Percentiles rank a stretch among this genome's conserved stretches.
Evolutionary conservation across 176 grass and related monocot genomes (phyloP).

Genomic region (Bromus sterilis): DNA sequence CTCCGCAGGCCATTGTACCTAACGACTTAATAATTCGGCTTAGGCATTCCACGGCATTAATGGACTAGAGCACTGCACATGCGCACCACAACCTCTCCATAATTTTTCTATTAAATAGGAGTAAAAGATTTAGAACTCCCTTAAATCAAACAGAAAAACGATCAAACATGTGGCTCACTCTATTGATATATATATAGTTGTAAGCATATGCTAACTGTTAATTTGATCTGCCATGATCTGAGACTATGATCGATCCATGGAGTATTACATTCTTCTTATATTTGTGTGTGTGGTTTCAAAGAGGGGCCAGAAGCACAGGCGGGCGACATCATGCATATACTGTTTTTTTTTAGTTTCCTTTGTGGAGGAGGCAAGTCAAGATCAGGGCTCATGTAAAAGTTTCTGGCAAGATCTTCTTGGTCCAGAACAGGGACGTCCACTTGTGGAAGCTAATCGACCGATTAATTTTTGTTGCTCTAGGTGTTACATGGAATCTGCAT

Average conservation of each 20-base stretch:
- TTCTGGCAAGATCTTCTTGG: constrained; percentile 27
- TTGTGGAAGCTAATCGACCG: neutral
- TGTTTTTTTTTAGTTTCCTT: constrained; percentile 22
- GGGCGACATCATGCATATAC: too few relatives aligned
- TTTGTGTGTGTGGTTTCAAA: too few relatives aligned
- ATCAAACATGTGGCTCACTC: constrained; percentile 18
- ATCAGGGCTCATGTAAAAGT: constrained; percentile 27
- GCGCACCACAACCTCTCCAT: constrained; percentile 12
- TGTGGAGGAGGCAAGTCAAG: constrained; percentile 45
- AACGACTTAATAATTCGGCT: constrained; percentile 42
- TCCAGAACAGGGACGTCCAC: constrained; percentile 35
- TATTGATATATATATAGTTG: too few relatives aligned
- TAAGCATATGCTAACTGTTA: neutral
- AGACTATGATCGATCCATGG: neutral
- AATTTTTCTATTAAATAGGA: too few relatives aligned
- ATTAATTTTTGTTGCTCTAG: neutral
- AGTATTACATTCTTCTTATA: neutral
- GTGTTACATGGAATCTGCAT: too few relatives aligned
- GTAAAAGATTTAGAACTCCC: too few relatives aligned
- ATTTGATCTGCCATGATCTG: neutral
- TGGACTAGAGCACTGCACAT: neutral
- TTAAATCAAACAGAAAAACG: too few relatives aligned
- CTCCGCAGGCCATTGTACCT: constrained; percentile 24
- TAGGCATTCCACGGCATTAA: constrained; percentile 32
- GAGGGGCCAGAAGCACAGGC: too few relatives aligned